Percentiles rank a stretch among this genome's conserved stretches.
Conservation (phyloP, 2,329 filamentous ascomycete genomes). For the Coniochaeta sp. region DNA sequence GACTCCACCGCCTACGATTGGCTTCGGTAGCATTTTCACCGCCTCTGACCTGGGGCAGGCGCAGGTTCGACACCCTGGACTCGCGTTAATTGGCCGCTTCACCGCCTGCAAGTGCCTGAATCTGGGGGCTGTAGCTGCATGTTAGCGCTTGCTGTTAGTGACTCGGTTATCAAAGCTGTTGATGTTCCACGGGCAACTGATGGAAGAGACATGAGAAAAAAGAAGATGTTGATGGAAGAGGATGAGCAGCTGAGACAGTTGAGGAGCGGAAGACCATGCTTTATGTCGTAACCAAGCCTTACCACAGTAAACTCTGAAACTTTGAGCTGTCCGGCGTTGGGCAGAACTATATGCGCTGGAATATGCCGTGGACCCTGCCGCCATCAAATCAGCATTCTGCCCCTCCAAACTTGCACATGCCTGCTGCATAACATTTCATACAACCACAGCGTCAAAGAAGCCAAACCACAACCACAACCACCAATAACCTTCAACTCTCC, state of each 20-base stretch:
- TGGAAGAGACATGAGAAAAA: too few species aligned
- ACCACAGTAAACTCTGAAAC: too few species aligned
- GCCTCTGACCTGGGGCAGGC: neutral
- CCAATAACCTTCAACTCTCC: neutral
- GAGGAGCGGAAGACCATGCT: conserved; percentile 9
- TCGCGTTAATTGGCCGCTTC: conserved; percentile 6
- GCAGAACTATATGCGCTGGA: neutral
- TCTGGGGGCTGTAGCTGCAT: conserved; percentile 2
- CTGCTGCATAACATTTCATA: neutral
- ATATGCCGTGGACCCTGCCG: neutral
- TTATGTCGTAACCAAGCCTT: neutral
- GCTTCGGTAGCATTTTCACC: neutral
- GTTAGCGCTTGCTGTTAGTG: neutral
- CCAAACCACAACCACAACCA: neutral
- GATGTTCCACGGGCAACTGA: too few species aligned
- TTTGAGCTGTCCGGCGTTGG: neutral
- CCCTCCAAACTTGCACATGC: neutral
- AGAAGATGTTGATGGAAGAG: neutral
- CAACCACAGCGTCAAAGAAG: neutral
- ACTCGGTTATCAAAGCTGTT: too few species aligned
- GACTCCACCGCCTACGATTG: neutral
- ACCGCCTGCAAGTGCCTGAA: neutral
- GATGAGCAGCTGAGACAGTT: neutral
- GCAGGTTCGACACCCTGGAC: conserved; percentile 3
- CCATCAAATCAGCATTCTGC: neutral